Conservation (phyloP, 164 flowering plant genomes). For the Vitis vinifera region ASM3070453v1 NC_081812.1:955001-955500, state of each 20-base stretch:
- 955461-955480: slow-evolving; percentile 33
- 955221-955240: slow-evolving; percentile 68
- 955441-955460: slow-evolving; percentile 36
- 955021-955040: too few species aligned
- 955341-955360: slow-evolving; percentile 40
- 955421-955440: slow-evolving; percentile 21
- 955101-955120: slow-evolving; percentile 11
- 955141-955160: slow-evolving; percentile 4
- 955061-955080: too few species aligned
- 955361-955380: slow-evolving; percentile 28
- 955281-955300: slow-evolving; percentile 83
- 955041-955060: too few species aligned
- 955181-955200: slow-evolving; percentile 57
- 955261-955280: slow-evolving; percentile 88
- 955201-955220: slow-evolving; percentile 87
- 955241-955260: slow-evolving; percentile 63
- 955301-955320: slow-evolving; percentile 81
- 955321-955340: slow-evolving; percentile 76
- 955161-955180: not conserved
- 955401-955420: slow-evolving; percentile 40
- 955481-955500: slow-evolving; percentile 31
- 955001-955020: slow-evolving; percentile 3
- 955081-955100: not conserved
- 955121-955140: slow-evolving; percentile 1
- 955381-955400: slow-evolving; percentile 34